A percentile compares a stretch with the other conserved stretches of the same genome.
Conservation (phyloP, 2,329 filamentous ascomycete species). For the Sarocladium oryzae region DNA sequence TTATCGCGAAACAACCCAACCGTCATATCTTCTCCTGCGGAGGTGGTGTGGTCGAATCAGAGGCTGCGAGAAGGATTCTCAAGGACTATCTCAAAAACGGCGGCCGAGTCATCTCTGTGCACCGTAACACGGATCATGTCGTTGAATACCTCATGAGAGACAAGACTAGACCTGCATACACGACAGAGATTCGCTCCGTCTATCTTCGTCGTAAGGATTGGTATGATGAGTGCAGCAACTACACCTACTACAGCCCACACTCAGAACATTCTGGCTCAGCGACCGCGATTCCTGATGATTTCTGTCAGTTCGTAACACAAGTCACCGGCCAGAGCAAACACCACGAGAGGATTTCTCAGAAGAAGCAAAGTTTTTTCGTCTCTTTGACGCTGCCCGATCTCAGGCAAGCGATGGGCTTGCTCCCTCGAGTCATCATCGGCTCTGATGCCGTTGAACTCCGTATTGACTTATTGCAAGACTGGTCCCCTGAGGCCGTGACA, state of each 20-base stretch:
- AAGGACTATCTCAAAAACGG: slow-evolving; percentile 65
- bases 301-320: slow-evolving; percentile 31
- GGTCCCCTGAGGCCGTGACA: slow-evolving; percentile 68
- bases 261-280: slow-evolving; percentile 18
- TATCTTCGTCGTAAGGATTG: slow-evolving; percentile 84
- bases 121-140: slow-evolving; percentile 80
- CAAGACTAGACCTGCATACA: slow-evolving; percentile 85
- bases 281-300: slow-evolving; percentile 26
- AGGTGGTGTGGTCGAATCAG: slow-evolving; percentile 84
- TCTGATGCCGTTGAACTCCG: slow-evolving; percentile 90
- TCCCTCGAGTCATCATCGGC: slow-evolving; percentile 71
- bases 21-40: slow-evolving; percentile 89
- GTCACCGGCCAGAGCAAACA: slow-evolving; percentile 37
- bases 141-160: slow-evolving; percentile 85
- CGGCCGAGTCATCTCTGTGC: slow-evolving; percentile 80
- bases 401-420: slow-evolving; percentile 50
- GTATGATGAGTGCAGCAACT: slow-evolving; percentile 90
- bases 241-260: slow-evolving; percentile 82
- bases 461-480: slow-evolving; percentile 82
- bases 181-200: slow-evolving; percentile 85
- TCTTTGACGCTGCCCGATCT: slow-evolving; percentile 80
- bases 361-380: slow-evolving; percentile 83
- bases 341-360: slow-evolving; percentile 35
- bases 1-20: slow-evolving; percentile 66
- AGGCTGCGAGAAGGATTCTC: slow-evolving; percentile 71